Evolutionary conservation across 2,329 filamentous ascomycete genomes (phyloP), one percentile per base, ranked within the genome.

Genomic region (Penicillium polonicum): DNA sequence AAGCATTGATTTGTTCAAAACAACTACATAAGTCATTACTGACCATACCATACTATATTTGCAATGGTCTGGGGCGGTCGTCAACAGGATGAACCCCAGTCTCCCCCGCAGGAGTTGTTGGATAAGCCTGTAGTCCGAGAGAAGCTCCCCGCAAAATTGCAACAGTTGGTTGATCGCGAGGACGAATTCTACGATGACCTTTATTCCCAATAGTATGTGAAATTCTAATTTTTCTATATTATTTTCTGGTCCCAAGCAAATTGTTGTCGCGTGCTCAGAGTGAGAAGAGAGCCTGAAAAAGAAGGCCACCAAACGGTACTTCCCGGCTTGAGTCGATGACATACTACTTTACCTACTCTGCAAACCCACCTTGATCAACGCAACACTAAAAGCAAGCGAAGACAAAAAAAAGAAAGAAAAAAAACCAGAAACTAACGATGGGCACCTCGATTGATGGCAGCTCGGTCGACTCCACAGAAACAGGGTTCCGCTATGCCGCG

Each of bases 401-500:
- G 45, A 27, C 33, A 33, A 61, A 35, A 8, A 33, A 15, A 35
- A 61, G 13, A 8, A 1, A 33, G 31, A 60, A 35, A 35, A 35
- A 61, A 35, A 35, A 41, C 19, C 21, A 41, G 25, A 38, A 58
- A 51, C 59, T 63, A 58, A 65, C 45, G 52, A 66, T 63, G 56
- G 29, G 36, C 41, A 57, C 61, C 23, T 53, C 60, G 29, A n/a
- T 46, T 25, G 29, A 52, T 7, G 57, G 51, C 71, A 90, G 88
- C 69, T 85, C 83, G 15, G 83, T 87, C 56, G 88, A 95, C 67
- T 90, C 91, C 5, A 97, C 91, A 59, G 91, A 97, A 54, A 89
- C 87, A 66, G 88, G 86, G 66, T 80, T 96, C 69, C 89, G 94
- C 70, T 99, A 97, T 78, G 93, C 92, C 57, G 94, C 90, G 66